Percentiles rank a stretch among this genome's conserved stretches.
These are phyloP conservation scores for Sarocladiaceae sp. DNA, from an alignment of 2,329 filamentous ascomycete genomes.

Conservation along the genomic window DNA sequence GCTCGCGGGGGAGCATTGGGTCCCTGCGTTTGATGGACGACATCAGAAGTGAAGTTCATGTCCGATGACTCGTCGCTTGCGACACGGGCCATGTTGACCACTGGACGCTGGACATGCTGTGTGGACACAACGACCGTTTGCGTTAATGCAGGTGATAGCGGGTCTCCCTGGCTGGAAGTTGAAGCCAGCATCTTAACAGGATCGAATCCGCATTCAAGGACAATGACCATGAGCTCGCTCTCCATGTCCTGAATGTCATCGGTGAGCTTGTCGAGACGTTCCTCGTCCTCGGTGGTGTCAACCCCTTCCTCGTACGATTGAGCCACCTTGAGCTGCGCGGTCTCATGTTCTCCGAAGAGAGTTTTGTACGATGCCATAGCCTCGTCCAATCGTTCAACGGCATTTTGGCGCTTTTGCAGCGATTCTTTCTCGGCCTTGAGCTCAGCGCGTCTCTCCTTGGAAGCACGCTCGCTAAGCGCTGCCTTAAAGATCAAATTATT, in stretches of 20 bases:
- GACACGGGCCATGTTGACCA: constrained; percentile 4
- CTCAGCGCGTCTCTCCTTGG: constrained; percentile 39
- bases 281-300: constrained; percentile 49
- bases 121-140: constrained; percentile 30
- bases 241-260: constrained; percentile 41
- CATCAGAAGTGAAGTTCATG: background rate
- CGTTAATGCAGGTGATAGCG: constrained; percentile 12
- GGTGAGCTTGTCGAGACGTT: constrained; percentile 43
- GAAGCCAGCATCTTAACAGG: constrained; percentile 29
- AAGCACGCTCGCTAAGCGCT: constrained; percentile 42
- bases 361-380: constrained; percentile 39
- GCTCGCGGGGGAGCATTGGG: too few species aligned
- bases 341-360: constrained; percentile 39
- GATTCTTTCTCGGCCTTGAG: constrained; percentile 47
- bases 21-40: constrained; percentile 8
- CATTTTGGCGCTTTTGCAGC: constrained; percentile 41
- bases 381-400: constrained; percentile 34
- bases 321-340: constrained; percentile 41
- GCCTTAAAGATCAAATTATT: constrained; percentile 45
- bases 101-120: constrained; percentile 36
- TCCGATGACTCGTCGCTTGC: background rate
- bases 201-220: constrained; percentile 43
- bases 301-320: constrained; percentile 46
- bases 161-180: constrained; percentile 6
- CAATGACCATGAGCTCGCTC: constrained; percentile 31